Base-by-base conservation (phyloP, 441 rosid genomes). In the Brassica balearica region DNA sequence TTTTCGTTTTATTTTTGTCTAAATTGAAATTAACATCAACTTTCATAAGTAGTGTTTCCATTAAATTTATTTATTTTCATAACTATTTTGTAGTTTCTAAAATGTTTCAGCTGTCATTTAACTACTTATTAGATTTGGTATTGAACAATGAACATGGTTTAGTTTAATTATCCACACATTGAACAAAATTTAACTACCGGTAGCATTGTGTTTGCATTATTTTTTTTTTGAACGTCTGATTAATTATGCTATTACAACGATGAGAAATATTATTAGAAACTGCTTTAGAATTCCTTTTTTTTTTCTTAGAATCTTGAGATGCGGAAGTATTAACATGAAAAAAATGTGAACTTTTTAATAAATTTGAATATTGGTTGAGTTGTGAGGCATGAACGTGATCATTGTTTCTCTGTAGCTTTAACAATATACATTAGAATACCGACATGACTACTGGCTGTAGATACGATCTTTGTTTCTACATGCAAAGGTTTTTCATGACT, bases 401-500 rank as follows among this genome's bases (percentile, higher is more conserved):
- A 43, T 43, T 43, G 51, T 10, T 43, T 43, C n/a, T 43, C n/a
- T 43, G 51, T 43, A 43, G n/a, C 51, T 41, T 41, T 41, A 43
- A 43, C 51, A 10, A 43, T 43, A 43, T 43, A 43, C 51, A 43
- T 43, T 43, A 10, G 51, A 43, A 10, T 2, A 43, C 4, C n/a
- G 55, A 12, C 55, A 48, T 48, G 15, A n/a, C 55, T 4, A 48
- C 55, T 48, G 55, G 17, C 17, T 48, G 55, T 48, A 48, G 15
- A 48, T 12, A 48, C 55, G 6, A 3, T 48, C 15, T 36, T 2
- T 48, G 55, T 48, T 48, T n/a, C 55, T 48, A 48, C 55, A 48
- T n/a, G 55, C 55, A 12, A 48, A 48, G 55, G 55, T 17, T 48
- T 48, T 48, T 48, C 55, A 48, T 48, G 55, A 48, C 55, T 48